Evolutionary conservation across 306 rosid species (phyloP).

Genomic region (Cicer chorassanicum): DNA sequence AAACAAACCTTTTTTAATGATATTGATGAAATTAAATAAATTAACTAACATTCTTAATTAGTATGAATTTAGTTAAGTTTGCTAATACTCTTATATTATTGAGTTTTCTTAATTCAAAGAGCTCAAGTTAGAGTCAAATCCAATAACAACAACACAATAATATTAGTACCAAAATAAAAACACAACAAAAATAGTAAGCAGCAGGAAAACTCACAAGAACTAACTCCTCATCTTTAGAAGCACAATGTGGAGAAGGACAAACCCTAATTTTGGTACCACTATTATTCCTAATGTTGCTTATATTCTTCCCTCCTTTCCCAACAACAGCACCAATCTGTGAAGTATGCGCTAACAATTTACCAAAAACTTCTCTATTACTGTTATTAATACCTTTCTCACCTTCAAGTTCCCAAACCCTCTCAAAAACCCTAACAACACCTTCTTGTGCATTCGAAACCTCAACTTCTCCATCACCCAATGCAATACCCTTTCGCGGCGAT

Average conservation of each 20-base stretch:
- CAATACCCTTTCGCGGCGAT: slow-evolving; percentile 35
- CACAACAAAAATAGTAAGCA: neutral
- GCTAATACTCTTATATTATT: neutral
- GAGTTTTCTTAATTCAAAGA: neutral
- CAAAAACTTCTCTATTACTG: slow-evolving; percentile 40
- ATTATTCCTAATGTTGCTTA: slow-evolving; percentile 53
- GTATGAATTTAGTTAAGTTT: too few species aligned
- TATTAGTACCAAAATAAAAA: neutral
- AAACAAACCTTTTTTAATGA: too few species aligned
- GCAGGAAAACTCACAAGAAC: slow-evolving; percentile 52
- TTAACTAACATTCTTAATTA: too few species aligned
- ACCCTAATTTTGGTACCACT: slow-evolving; percentile 60
- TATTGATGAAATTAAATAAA: too few species aligned
- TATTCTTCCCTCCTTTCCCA: slow-evolving; percentile 67
- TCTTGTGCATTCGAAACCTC: slow-evolving; percentile 63
- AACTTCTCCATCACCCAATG: slow-evolving; percentile 36
- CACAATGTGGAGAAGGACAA: slow-evolving; percentile 52
- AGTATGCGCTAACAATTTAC: slow-evolving; percentile 57
- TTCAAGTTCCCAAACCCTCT: slow-evolving; percentile 60
- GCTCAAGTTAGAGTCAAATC: neutral
- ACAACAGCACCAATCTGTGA: slow-evolving; percentile 66
- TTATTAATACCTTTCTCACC: slow-evolving; percentile 38
- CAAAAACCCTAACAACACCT: slow-evolving; percentile 63
- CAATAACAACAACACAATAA: neutral
- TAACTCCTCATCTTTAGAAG: slow-evolving; percentile 55